Base-by-base conservation (phyloP, 2,329 filamentous ascomycete genomes). In the Exophiala aquamarina region DNA sequence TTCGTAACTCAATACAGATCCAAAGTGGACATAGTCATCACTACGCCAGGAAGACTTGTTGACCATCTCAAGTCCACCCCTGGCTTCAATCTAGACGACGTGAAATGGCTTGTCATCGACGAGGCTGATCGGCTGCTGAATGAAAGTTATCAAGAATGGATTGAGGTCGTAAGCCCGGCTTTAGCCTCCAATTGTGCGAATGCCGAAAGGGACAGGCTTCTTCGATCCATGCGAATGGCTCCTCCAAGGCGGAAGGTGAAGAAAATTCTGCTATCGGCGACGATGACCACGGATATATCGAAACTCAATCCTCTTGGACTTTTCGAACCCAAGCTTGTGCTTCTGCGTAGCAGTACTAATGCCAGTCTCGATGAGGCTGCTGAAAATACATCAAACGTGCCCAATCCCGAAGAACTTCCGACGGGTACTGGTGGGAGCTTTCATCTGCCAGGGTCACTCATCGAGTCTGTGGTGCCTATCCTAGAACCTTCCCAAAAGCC, bases 141-240 rank as follows among this genome's bases (percentile, higher is more conserved):
- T 89, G 79, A 97, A 65, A 91, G 87, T 61, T 96, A 93, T 66
- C 91, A 96, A 64, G 87, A 92, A 60, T 96, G 91, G 91, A 74
- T 94, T 3, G 81, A 83, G 32, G 71, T 84, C 0, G 80, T 93
- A 5, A 83, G 37, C 80, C 82, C 48, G 79, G 80, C 1, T 76
- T 79, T 31, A 89, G 90, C 32, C 89, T 86, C 70, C 94, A 95
- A 90, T 75, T 95, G 21, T 84, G 89, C 8, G 89, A 96, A 63
- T 82, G 96, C 2, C 87, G 92, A 65, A 86, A 88, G 55, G 95
- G 91, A 63, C 76, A 97, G 10, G 83, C 81, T 6, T 83, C 85
- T 6, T 77, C 96, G 1, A 91, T 93, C 1, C 82, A 88, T 2
- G 80, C 87, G 7, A 70, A 78, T 3, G 77, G 87, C 63, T 80